phyloP scores from a whole-genome alignment of 345 rosid genomes.

The Alliaria petiolata region DNA sequence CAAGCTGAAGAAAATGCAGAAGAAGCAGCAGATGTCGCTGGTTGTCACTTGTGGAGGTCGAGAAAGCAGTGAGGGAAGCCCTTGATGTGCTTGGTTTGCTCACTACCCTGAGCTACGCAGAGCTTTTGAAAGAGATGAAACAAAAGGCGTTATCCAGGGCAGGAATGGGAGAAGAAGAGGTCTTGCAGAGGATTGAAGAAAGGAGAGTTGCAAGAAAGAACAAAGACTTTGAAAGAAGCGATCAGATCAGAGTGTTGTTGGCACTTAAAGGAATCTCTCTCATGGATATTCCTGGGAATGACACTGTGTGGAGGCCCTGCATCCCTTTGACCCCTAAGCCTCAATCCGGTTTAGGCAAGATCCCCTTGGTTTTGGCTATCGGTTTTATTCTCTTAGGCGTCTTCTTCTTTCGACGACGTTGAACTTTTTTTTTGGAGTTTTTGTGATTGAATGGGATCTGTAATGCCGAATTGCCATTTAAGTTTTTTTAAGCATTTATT shows the following conservation, averaged over 20 bases:
- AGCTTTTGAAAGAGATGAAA: constrained; percentile 58
- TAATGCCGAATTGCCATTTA: too few relatives aligned
- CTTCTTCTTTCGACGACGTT: too few relatives aligned
- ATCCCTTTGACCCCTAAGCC: too few relatives aligned
- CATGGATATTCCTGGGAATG: constrained; percentile 55
- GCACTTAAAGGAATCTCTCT: constrained; percentile 55
- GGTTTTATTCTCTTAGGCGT: too few relatives aligned
- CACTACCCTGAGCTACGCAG: constrained; percentile 35
- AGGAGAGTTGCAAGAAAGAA: constrained; percentile 46
- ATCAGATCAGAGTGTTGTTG: constrained; percentile 53
- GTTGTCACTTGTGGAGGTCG: constrained; percentile 44
- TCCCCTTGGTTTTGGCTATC: too few relatives aligned
- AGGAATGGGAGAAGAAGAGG: constrained; percentile 44
- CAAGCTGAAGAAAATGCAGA: constrained; percentile 38
- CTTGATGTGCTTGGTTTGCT: too few relatives aligned
- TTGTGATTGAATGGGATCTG: too few relatives aligned
- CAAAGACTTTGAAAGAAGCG: constrained; percentile 49
- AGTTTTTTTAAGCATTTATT: too few relatives aligned
- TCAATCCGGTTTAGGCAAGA: too few relatives aligned
- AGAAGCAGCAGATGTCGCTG: constrained; percentile 23
- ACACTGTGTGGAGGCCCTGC: constrained; percentile 22
- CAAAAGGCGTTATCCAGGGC: constrained; percentile 58
- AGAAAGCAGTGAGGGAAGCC: constrained; percentile 21
- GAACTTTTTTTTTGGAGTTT: too few relatives aligned
- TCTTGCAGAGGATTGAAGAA: constrained; percentile 41